These are phyloP conservation scores for Amylostereum areolatum DNA, from an alignment of 1,284 basidiomycete species.

Conservation along the genomic window DNA sequence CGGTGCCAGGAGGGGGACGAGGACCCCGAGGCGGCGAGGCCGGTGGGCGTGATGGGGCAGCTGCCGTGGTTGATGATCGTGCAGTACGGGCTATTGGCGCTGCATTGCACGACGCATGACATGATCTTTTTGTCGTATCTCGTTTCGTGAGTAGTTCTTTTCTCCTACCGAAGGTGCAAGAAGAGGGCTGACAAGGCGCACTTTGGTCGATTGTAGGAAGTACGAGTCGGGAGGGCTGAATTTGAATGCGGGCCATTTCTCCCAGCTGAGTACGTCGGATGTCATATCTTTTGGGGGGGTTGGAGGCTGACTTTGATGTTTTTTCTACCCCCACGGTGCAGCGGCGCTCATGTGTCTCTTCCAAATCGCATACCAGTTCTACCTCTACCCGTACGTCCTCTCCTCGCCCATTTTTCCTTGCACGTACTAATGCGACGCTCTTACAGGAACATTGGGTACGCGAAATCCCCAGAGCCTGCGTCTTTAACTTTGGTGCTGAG, in stretches of 20 bases:
- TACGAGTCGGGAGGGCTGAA: slow-evolving; percentile 69
- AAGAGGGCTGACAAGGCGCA: not conserved
- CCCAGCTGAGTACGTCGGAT: slow-evolving; percentile 61
- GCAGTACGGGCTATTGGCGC: slow-evolving; percentile 73
- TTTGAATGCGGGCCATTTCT: slow-evolving; percentile 73
- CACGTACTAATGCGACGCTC: slow-evolving; percentile 19
- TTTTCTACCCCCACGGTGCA: slow-evolving; percentile 23
- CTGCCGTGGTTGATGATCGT: slow-evolving; percentile 68
- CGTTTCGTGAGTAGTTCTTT: slow-evolving; percentile 56
- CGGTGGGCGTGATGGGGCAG: slow-evolving; percentile 57
- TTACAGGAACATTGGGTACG: slow-evolving; percentile 47
- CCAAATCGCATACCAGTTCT: slow-evolving; percentile 79
- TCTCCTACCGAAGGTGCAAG: not conserved
- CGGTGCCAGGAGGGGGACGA: slow-evolving; percentile 4
- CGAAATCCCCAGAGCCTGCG: not conserved
- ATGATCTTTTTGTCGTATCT: slow-evolving; percentile 81
- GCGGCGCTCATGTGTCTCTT: slow-evolving; percentile 78
- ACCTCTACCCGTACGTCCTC: slow-evolving; percentile 73
- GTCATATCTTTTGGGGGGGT: not conserved
- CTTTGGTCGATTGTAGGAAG: slow-evolving; percentile 36
- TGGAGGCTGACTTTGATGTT: not conserved
- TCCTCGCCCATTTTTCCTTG: slow-evolving; percentile 11
- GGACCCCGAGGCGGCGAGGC: slow-evolving; percentile 31
- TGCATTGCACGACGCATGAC: slow-evolving; percentile 82
- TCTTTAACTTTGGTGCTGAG: not conserved